These are phyloP conservation scores for Brassica carinata DNA, from an alignment of 345 rosid genomes.

Conservation along the genomic window DNA sequence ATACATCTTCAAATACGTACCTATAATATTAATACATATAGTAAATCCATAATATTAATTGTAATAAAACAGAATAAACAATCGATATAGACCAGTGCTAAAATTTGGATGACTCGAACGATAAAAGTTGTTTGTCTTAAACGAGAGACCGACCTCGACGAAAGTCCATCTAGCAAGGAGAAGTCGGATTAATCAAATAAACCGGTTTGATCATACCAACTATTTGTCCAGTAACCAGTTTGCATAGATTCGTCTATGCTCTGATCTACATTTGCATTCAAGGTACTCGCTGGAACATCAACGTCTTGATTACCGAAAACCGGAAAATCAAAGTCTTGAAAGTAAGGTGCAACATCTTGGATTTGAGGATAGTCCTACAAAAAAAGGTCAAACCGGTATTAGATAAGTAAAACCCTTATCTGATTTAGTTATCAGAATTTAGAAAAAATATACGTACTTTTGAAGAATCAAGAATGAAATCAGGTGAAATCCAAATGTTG, in stretches of 20 bases:
- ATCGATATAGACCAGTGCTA: background rate
- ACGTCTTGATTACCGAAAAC: constrained; percentile 20
- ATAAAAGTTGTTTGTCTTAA: constrained; percentile 36
- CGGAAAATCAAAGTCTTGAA: constrained; percentile 48
- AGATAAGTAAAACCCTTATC: background rate
- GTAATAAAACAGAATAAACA: constrained; percentile 1
- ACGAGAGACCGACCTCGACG: background rate
- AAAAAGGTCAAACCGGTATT: background rate
- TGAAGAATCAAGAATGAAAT: constrained; percentile 79
- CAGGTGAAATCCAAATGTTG: constrained; percentile 69
- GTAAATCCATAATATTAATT: background rate
- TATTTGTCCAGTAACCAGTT: constrained; percentile 52
- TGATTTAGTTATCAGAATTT: background rate
- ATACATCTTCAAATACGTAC: background rate
- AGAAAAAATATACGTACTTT: constrained; percentile 47
- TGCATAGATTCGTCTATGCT: constrained; percentile 44
- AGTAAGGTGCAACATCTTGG: constrained; percentile 43
- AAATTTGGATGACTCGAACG: constrained; percentile 24
- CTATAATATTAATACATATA: background rate
- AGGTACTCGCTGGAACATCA: constrained; percentile 50
- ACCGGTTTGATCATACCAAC: constrained; percentile 45
- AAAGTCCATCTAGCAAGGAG: constrained; percentile 1
- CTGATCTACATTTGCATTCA: constrained; percentile 41
- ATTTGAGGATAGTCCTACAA: constrained; percentile 64
- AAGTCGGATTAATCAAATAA: constrained; percentile 30